These are phyloP conservation scores for Chimonanthus praecox DNA, from an alignment of 164 flowering plant genomes.

Conservation along the genomic window DNA sequence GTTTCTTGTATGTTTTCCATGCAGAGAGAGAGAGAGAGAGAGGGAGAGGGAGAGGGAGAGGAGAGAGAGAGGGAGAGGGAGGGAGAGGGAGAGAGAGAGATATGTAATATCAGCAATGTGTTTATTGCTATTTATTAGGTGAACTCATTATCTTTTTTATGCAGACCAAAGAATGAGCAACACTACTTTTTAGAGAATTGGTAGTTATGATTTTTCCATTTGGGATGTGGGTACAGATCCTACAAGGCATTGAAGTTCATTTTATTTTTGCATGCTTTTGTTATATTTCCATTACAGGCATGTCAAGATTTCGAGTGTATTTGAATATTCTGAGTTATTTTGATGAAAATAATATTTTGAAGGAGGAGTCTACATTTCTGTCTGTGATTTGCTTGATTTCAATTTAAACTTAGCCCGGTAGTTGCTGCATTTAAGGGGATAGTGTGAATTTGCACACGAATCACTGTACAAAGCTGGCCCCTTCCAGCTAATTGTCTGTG, in stretches of 20 bases:
- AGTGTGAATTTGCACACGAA: neutral
- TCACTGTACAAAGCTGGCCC: neutral
- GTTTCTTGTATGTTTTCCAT: neutral
- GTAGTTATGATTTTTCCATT: neutral
- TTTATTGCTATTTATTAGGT: neutral
- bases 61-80: neutral
- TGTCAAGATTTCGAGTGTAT: too few species aligned
- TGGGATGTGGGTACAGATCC: neutral
- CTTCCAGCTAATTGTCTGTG: neutral
- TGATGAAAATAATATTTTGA: neutral
- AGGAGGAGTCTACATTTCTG: neutral
- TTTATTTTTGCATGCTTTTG: neutral
- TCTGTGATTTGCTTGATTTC: neutral
- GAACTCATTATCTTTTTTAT: neutral
- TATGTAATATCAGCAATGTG: too few species aligned
- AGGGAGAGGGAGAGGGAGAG: neutral
- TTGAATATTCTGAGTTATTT: too few species aligned
- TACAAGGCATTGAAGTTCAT: neutral
- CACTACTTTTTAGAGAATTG: neutral
- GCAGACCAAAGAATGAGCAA: neutral
- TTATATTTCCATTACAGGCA: too few species aligned
- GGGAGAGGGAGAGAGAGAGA: conserved; percentile 1
- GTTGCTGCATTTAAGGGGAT: neutral
- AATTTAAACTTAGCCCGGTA: neutral
- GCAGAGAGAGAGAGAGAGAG: neutral